phyloP scores from a whole-genome alignment of 2,329 filamentous ascomycete genomes.

The Phyllosticta citribraziliensis region DNA sequence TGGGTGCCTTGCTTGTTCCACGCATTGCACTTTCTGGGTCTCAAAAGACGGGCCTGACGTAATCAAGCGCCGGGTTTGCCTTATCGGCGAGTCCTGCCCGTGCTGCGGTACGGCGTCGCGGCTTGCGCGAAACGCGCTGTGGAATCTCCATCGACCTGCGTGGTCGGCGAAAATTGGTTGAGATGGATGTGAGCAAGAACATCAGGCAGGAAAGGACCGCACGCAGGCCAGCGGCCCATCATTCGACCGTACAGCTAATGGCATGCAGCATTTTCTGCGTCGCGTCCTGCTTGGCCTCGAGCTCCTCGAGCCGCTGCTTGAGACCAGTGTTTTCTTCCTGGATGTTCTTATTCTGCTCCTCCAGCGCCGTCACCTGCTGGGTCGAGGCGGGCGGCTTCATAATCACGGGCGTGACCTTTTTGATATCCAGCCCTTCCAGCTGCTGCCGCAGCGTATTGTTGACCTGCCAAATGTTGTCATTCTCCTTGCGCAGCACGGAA shows the following conservation, averaged over 20 bases:
- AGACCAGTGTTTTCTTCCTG: background rate
- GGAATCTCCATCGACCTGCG: too few relatives aligned
- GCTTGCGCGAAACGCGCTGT: too few relatives aligned
- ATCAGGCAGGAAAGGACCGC: too few relatives aligned
- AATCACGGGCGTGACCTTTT: background rate
- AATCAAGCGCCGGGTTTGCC: too few relatives aligned
- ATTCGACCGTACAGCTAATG: background rate
- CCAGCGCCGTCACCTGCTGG: background rate
- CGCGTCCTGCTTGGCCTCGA: background rate
- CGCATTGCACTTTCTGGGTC: too few relatives aligned
- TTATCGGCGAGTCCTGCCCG: too few relatives aligned
- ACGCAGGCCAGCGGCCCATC: background rate
- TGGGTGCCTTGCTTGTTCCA: too few relatives aligned
- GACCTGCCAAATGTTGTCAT: background rate
- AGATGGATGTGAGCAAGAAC: too few relatives aligned
- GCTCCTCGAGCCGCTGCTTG: background rate
- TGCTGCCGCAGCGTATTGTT: background rate
- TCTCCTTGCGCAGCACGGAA: background rate
- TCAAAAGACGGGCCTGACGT: too few relatives aligned
- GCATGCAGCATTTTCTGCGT: background rate
- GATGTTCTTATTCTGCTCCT: background rate
- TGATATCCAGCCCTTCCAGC: background rate
- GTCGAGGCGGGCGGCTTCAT: background rate
- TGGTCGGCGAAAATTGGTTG: too few relatives aligned
- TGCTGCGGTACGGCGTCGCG: too few relatives aligned